These are phyloP conservation scores for Pythium diclinum DNA, from an alignment of 352 stramenopile genomes.

Conservation along the genomic window DNA sequence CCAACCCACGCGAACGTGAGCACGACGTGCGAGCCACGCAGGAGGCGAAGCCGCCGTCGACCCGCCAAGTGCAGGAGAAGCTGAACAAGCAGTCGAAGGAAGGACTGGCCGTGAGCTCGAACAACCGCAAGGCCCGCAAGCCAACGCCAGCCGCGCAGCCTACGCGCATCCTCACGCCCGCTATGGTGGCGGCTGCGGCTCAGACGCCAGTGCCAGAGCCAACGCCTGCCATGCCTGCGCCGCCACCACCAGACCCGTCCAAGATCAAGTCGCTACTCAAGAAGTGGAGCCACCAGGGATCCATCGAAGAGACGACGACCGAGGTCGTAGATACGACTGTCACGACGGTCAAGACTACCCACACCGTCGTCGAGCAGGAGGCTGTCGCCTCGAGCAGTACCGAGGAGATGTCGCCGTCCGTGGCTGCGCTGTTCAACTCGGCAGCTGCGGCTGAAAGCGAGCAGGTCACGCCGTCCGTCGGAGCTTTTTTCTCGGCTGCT, in stretches of 20 bases:
- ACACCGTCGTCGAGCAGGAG: background rate
- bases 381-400: constrained; percentile 6
- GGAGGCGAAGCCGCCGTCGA: background rate
- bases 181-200: constrained; percentile 7
- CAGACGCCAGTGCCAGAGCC: background rate
- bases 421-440: constrained; percentile 45
- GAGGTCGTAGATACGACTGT: background rate
- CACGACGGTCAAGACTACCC: too few species aligned
- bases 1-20: constrained; percentile 17
- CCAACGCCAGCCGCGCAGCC: constrained; percentile 8
- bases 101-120: constrained; percentile 17
- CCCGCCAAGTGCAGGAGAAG: constrained; percentile 16
- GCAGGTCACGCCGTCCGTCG: constrained; percentile 40
- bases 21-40: background rate
- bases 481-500: constrained; percentile 41
- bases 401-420: constrained; percentile 34
- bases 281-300: constrained; percentile 52
- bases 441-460: constrained; percentile 21
- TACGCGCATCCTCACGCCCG: constrained; percentile 17
- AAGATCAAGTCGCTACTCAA: constrained; percentile 64
- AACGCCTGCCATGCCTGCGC: constrained; percentile 19
- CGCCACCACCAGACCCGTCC: constrained; percentile 36
- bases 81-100: constrained; percentile 7
- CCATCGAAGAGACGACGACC: background rate
- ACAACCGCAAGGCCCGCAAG: constrained; percentile 22